Evolutionary conservation across 176 grass and related monocot species (phyloP).

Genomic region (Lolium perenne): DNA sequence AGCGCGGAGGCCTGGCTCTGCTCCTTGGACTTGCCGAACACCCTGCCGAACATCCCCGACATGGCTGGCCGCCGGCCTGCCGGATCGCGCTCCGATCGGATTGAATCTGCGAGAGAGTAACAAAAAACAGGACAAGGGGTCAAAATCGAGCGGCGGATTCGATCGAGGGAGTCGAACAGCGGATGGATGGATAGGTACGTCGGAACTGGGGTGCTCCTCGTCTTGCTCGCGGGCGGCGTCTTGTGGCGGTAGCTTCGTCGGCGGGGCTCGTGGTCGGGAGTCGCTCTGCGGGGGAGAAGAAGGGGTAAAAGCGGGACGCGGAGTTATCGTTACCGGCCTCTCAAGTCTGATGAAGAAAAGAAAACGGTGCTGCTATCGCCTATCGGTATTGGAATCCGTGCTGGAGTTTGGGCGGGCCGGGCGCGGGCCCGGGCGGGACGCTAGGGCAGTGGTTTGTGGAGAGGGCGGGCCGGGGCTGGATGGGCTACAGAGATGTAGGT

Average conservation of each 20-base stretch:
- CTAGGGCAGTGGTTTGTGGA: no score
- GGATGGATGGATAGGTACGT: background rate
- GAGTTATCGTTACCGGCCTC: slow-evolving; percentile 33
- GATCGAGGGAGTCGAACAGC: background rate
- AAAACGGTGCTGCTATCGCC: no score
- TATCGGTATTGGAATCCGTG: no score
- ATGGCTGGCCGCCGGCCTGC: slow-evolving; percentile 25
- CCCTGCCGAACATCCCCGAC: slow-evolving; percentile 64
- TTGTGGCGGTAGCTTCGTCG: background rate
- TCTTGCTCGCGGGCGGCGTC: background rate
- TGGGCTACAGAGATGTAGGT: no score
- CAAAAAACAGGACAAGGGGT: background rate
- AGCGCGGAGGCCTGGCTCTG: slow-evolving; percentile 65
- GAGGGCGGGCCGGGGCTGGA: no score
- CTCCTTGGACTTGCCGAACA: slow-evolving; percentile 77
- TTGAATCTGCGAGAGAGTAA: slow-evolving; percentile 22
- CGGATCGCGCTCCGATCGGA: slow-evolving; percentile 9
- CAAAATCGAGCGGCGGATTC: slow-evolving; percentile 24
- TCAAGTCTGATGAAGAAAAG: no score
- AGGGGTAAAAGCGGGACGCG: slow-evolving; percentile 35
- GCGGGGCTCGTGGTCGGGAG: background rate
- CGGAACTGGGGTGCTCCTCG: background rate
- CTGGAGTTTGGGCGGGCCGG: no score
- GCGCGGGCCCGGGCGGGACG: no score
- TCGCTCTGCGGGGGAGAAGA: background rate